Conservation (phyloP, 2,329 filamentous ascomycete genomes). For the Nemania diffusa region DNA sequence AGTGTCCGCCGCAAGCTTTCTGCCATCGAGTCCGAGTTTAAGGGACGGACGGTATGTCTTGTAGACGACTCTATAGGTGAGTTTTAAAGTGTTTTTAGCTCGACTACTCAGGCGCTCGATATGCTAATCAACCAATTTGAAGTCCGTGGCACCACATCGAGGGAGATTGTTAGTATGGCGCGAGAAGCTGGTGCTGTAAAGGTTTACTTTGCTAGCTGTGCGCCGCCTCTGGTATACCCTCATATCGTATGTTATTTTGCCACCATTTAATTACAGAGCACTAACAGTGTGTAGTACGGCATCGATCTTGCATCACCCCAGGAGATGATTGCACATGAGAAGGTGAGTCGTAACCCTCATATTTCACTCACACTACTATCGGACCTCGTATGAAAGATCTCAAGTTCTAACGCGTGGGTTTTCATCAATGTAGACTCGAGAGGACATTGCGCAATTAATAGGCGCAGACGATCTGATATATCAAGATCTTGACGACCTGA, state of each 20-base stretch:
- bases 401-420: background rate
- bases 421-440: conserved; percentile 31
- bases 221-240: conserved; percentile 83
- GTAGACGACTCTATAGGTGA: conserved; percentile 84
- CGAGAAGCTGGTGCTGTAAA: conserved; percentile 83
- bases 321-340: conserved; percentile 77
- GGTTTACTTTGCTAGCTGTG: conserved; percentile 84
- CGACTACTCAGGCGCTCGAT: background rate
- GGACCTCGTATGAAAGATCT: background rate
- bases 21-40: conserved; percentile 86
- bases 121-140: conserved; percentile 8
- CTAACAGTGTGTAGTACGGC: conserved; percentile 39
- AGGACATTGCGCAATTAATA: conserved; percentile 60
- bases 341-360: conserved; percentile 58
- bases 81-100: background rate
- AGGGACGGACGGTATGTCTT: conserved; percentile 80
- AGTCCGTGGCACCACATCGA: conserved; percentile 84
- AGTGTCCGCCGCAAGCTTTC: conserved; percentile 91
- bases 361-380: background rate
- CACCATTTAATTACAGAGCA: background rate
- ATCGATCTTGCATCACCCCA: conserved; percentile 78
- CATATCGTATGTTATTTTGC: conserved; percentile 75
- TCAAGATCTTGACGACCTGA: conserved; percentile 81
- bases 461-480: conserved; percentile 82
- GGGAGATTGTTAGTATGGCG: conserved; percentile 85